Base-by-base conservation (phyloP, 148 eudicot species). In the Amaranthus hypochondriacus region DNA sequence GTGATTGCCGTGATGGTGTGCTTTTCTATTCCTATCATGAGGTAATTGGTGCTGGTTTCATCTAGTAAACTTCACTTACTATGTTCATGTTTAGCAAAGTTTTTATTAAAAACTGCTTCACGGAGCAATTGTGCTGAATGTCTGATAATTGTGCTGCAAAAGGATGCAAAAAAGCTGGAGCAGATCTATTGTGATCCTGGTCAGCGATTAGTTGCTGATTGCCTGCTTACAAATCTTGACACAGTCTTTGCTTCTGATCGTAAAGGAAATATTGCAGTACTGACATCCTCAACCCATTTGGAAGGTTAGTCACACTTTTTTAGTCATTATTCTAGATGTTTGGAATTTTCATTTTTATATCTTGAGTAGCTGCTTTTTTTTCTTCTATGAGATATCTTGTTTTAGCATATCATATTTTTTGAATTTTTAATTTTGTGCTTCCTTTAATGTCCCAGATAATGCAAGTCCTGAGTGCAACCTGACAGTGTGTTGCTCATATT, bases 1-100 rank as follows among this genome's bases (percentile, higher is more conserved):
- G 98, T 77, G 97, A 94, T 81, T 91, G 97, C 81, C 96, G 97
- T 59, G 98, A 94, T 85, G 98, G 98, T 46, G 80, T 91, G 71
- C 93, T 94, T 71, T 88, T 89, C 80, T 94, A 81, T 79, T 76
- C 90, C 28, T 94, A 87, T 69, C 89, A 85, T 70, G 97, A 94
- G 97, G 98, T 91, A 78, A 72, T 15, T n/a, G 8, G 67, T 18
- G 48, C 57, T 44, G 48, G 66, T 43, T 77, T 63, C 64, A 44
- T 39, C 47, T 9, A 42, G 62, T 47, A 8, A 52, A 42, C 39
- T 9, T 64, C 5, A 21, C 5, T 4, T 3, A 15, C 6, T 56
- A 47, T 12, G 5, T 13, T 47, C 65, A 48, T 60, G 7, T 7
- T 28, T 48, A 9, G n/a, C 28, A 14, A 11, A 10, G 14, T 48